Conservation (phyloP, 768 basidiomycete species). For the Hericium erinaceus region DNA sequence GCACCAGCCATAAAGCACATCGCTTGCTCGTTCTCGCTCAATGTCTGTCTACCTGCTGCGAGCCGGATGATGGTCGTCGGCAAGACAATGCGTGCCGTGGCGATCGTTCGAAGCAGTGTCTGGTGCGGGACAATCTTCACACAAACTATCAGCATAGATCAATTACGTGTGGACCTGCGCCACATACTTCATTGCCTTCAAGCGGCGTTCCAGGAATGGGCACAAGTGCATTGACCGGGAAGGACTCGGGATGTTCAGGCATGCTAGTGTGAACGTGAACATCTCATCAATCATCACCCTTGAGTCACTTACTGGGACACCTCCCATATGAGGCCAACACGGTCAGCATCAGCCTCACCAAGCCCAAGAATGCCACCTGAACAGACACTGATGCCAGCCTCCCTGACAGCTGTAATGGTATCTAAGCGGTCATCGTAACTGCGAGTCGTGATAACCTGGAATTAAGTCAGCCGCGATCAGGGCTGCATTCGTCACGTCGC, state of each 20-base stretch:
- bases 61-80: slow-evolving; percentile 91
- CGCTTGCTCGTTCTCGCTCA: slow-evolving; percentile 86
- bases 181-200: slow-evolving; percentile 74
- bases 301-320: slow-evolving; percentile 66
- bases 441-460: slow-evolving; percentile 87
- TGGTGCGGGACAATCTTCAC: slow-evolving; percentile 70
- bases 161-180: neutral
- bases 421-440: slow-evolving; percentile 89
- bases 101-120: slow-evolving; percentile 85
- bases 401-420: slow-evolving; percentile 84
- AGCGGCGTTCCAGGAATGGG: slow-evolving; percentile 93
- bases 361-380: slow-evolving; percentile 94
- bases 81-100: slow-evolving; percentile 87
- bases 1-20: slow-evolving; percentile 99
- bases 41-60: slow-evolving; percentile 85
- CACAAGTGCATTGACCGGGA: slow-evolving; percentile 96
- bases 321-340: slow-evolving; percentile 91
- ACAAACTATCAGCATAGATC: neutral
- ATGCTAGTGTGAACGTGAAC: slow-evolving; percentile 39
- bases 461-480: neutral
- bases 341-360: slow-evolving; percentile 83
- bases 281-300: slow-evolving; percentile 2
- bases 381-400: slow-evolving; percentile 95
- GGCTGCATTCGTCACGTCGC: neutral
- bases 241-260: slow-evolving; percentile 96